These are phyloP conservation scores for Ogataea glucozyma DNA, from an alignment of 805 yeast genomes.

Conservation along the genomic window DNA sequence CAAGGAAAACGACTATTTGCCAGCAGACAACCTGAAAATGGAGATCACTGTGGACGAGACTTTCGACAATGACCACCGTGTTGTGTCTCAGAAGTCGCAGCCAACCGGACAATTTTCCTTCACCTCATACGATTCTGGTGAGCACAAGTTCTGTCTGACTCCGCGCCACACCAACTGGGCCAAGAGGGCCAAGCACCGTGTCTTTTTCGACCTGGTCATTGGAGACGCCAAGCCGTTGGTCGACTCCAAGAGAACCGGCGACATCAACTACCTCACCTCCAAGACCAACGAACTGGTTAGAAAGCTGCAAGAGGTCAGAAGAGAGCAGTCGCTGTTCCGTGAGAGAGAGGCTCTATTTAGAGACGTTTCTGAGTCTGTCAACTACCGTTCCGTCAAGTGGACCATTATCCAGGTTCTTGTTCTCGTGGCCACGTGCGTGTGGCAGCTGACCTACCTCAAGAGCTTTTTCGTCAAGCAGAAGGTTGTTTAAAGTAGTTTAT, in stretches of 20 bases:
- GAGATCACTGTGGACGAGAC: constrained; percentile 75
- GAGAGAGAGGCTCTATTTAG: constrained; percentile 75
- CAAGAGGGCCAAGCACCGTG: constrained; percentile 53
- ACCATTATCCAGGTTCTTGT: constrained; percentile 65
- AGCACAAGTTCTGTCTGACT: constrained; percentile 74
- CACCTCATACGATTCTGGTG: constrained; percentile 74
- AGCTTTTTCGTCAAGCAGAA: constrained; percentile 79
- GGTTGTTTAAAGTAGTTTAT: constrained; percentile 43
- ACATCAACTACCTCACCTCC: constrained; percentile 55
- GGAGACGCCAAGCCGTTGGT: constrained; percentile 64
- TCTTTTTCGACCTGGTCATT: constrained; percentile 66
- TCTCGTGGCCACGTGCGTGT: constrained; percentile 64
- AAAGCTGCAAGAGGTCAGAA: constrained; percentile 58
- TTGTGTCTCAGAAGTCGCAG: constrained; percentile 65
- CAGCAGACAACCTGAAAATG: constrained; percentile 57
- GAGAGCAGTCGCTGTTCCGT: constrained; percentile 68
- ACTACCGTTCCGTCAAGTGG: constrained; percentile 73
- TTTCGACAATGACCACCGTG: constrained; percentile 75
- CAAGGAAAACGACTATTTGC: constrained; percentile 46
- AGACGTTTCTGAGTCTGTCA: constrained; percentile 69
- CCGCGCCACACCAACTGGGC: constrained; percentile 51
- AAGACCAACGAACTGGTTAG: constrained; percentile 56
- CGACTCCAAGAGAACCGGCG: constrained; percentile 66
- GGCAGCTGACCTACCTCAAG: constrained; percentile 75
- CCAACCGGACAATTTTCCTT: constrained; percentile 71